These are phyloP conservation scores for Plantago coronopus DNA, from an alignment of 305 asterid species.

Conservation along the genomic window DNA sequence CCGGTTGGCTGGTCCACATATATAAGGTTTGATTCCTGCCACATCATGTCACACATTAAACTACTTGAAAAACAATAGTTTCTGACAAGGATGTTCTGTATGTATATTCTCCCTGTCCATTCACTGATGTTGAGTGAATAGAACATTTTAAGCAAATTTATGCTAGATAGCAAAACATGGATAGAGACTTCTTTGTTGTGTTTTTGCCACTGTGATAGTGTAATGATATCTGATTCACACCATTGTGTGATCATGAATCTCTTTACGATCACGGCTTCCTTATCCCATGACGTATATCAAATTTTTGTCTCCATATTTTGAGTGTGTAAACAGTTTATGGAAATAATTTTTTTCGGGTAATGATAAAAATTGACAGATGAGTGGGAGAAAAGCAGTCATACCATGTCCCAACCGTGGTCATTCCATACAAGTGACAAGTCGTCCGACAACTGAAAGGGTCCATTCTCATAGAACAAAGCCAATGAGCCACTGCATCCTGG, in stretches of 20 bases:
- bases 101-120: not conserved
- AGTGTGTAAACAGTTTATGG: not conserved
- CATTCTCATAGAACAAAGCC: conserved; percentile 65
- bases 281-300: not conserved
- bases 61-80: not conserved
- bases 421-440: conserved; percentile 55
- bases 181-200: not conserved
- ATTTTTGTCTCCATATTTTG: too few relatives aligned
- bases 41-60: not conserved
- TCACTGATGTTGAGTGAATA: not conserved
- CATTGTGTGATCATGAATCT: not conserved
- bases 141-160: not conserved
- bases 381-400: conserved; percentile 12
- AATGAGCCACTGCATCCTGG: conserved; percentile 72
- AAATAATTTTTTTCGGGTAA: not conserved
- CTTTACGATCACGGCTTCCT: not conserved
- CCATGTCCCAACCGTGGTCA: conserved; percentile 79
- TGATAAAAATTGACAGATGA: not conserved
- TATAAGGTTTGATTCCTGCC: conserved; percentile 44
- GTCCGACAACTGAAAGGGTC: conserved; percentile 47
- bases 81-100: not conserved
- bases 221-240: not conserved
- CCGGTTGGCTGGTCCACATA: conserved; percentile 52
- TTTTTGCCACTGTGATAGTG: not conserved
- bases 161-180: not conserved